A percentile compares a stretch with the other conserved stretches of the same genome.
Conservation (phyloP, 106 monocot genomes). For the Ottelia alismoides region DNA sequence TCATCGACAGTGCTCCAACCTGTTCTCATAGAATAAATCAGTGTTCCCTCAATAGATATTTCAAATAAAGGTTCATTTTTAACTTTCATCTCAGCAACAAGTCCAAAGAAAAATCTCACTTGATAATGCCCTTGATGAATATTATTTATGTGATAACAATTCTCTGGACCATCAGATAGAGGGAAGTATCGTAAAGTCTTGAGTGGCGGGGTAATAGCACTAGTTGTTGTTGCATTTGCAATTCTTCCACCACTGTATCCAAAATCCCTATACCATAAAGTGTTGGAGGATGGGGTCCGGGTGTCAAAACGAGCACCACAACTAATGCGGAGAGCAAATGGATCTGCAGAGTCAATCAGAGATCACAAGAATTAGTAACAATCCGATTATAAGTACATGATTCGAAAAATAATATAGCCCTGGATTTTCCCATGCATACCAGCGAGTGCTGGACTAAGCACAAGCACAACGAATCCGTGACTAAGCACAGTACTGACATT, state of each 20-base stretch:
- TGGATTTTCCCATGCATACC: too few relatives aligned
- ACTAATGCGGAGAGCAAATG: constrained; percentile 75
- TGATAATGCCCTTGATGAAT: constrained; percentile 60
- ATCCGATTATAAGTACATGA: too few relatives aligned
- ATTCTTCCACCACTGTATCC: constrained; percentile 84
- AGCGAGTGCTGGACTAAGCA: too few relatives aligned
- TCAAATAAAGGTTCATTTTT: constrained; percentile 84
- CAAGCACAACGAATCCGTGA: too few relatives aligned
- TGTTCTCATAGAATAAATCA: constrained; percentile 54
- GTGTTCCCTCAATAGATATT: constrained; percentile 83
- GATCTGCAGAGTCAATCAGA: too few relatives aligned
- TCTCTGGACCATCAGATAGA: constrained; percentile 87
- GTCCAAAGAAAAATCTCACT: constrained; percentile 68
- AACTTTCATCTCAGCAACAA: constrained; percentile 36
- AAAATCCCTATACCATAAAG: constrained; percentile 79
- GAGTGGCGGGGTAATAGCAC: constrained; percentile 56
- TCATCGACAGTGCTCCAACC: constrained; percentile 78
- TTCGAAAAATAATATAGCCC: too few relatives aligned
- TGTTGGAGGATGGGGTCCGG: constrained; percentile 40
- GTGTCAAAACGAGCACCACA: constrained; percentile 68
- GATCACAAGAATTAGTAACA: too few relatives aligned
- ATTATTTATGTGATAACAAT: constrained; percentile 74
- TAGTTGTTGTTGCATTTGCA: constrained; percentile 44
- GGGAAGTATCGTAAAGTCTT: constrained; percentile 91
- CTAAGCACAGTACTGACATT: too few relatives aligned